Base-by-base conservation (phyloP, 169 alveolate species). In the Fabrea salina region DNA sequence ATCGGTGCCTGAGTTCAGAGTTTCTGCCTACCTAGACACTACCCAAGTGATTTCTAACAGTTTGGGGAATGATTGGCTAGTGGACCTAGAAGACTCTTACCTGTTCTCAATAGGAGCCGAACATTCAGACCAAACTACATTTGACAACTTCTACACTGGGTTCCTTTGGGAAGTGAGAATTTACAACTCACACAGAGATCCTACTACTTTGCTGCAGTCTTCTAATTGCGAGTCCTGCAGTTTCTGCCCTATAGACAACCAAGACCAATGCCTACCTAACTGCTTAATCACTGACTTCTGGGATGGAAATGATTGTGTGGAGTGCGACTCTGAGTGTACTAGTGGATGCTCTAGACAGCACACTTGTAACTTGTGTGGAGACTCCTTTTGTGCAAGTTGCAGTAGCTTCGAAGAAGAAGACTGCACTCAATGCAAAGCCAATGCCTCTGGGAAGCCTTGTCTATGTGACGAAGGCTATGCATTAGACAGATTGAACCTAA, bases 261-360 rank as follows among this genome's bases (percentile, higher is more conserved):
- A 51, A 16, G 41, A 64, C 3, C 22, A 4, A 19, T 64, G 75
- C 75, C n/a, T 64, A 4, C 33, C 49, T 4, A 0, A 8, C 19
- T 64, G 75, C 75, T n/a, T 2, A 4, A 19, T 16, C 13, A 30
- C 13, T 4, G 19, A 39, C 3, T 64, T 37, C 13, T 19, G 22
- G 5, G 27, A 33, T 6, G 35, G 56, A 2, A 32, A 33, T 27
- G 30, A 1, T 5, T 33, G 54, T 39, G 22, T 35, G 2, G 44
- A 30, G 2, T 64, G 75, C 75, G 4, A 2, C 3, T 5, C 75
- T 4, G 53, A 22, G n/a, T 64, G 75, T 8, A 39, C 4, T 35
- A 19, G 16, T 39, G 75, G 75, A 49, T 64, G 75, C 40, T 49
- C 40, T 49, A 4, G 75, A 64, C 56, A 64, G n/a, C 33, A 33